Percentiles rank a stretch among this genome's conserved stretches.
Conservation (phyloP, 2,329 filamentous ascomycete genomes). For the Fusarium transvaalense region DNA sequence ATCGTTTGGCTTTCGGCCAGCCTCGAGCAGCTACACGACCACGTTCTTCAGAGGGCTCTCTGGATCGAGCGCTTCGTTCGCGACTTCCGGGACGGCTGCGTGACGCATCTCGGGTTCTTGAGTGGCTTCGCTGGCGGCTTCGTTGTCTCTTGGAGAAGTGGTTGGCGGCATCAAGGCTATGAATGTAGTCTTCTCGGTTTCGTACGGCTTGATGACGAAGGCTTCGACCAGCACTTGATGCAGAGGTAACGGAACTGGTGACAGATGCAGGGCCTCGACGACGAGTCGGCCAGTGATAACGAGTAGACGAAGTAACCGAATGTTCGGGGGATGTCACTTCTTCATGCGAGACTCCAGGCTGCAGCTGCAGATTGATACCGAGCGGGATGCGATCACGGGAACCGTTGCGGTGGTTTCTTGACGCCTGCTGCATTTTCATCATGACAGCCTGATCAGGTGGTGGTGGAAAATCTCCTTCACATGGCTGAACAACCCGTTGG, state of each 20-base stretch:
- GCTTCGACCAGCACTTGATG: constrained; percentile 64
- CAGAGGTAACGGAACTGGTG: constrained; percentile 68
- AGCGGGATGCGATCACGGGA: constrained; percentile 84
- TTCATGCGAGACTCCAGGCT: constrained; percentile 65
- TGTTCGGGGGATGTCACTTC: constrained; percentile 69
- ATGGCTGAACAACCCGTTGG: constrained; percentile 52
- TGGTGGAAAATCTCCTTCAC: constrained; percentile 65
- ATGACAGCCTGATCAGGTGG: constrained; percentile 71
- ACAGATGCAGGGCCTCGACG: constrained; percentile 68
- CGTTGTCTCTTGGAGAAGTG: constrained; percentile 69
- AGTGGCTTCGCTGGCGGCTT: constrained; percentile 67
- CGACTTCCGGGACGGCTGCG: constrained; percentile 63
- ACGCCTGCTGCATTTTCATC: constrained; percentile 70
- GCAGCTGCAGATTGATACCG: constrained; percentile 74
- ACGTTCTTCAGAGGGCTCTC: constrained; percentile 77
- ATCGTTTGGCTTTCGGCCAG: constrained; percentile 81
- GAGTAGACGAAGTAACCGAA: constrained; percentile 65
- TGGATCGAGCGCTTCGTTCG: constrained; percentile 63
- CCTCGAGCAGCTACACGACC: constrained; percentile 75
- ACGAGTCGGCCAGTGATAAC: constrained; percentile 68
- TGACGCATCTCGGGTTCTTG: constrained; percentile 58
- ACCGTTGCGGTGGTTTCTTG: constrained; percentile 72
- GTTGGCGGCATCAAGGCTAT: constrained; percentile 83
- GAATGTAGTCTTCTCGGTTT: constrained; percentile 86
- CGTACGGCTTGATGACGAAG: constrained; percentile 64